Base-by-base conservation (phyloP, 1,284 basidiomycete species). In the Leccinum subrobustum region DNA sequence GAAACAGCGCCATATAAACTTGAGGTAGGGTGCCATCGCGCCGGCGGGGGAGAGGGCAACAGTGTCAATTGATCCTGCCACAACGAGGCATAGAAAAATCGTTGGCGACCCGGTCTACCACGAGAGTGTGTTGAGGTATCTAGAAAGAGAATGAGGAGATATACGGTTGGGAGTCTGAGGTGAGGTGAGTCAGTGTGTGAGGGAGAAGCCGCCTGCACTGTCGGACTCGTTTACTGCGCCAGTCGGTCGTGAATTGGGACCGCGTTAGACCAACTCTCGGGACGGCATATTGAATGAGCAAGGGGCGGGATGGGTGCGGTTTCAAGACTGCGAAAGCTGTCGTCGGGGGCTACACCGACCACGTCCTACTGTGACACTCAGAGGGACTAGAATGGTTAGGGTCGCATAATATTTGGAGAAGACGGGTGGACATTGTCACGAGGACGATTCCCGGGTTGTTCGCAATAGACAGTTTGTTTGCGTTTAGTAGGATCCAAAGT, bases 1-100 rank as follows among this genome's bases (percentile, higher is more conserved):
- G 65, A 82, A 80, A 64, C 78, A 81, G 60, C 81, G 76, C 78
- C 80, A 82, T 55, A 81, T 64, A 58, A 82, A 80, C 60, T 75
- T 77, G 57, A 81, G 63, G 58, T 77, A 76, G 5, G 79, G 79
- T 8, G 66, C 67, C 4, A 81, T 62, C 33, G 72, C 58, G 6
- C 70, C 54, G 6, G 59, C 59, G 1, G 77, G 44, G 1, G 1
- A 60, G 39, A 68, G 53, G 33, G 56, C 50, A 58, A 73, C 59
- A 47, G 66, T 42, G 60, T 66, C 52, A 48, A 71, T 23, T 0
- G 72, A 70, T 3, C 63, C 69, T 4, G 58, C 67, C 11, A 73
- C 61, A 50, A 72, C 63, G 25, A 73, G 60, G 52, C 61, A 65
- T 3, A 69, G 67, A 0, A 70, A 63, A 37, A 74, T 8, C 7